Evolutionary conservation across 208 protist genomes (phyloP), one percentile per base, ranked within the genome.

Genomic region (Acanthamoeba triangularis): DNA sequence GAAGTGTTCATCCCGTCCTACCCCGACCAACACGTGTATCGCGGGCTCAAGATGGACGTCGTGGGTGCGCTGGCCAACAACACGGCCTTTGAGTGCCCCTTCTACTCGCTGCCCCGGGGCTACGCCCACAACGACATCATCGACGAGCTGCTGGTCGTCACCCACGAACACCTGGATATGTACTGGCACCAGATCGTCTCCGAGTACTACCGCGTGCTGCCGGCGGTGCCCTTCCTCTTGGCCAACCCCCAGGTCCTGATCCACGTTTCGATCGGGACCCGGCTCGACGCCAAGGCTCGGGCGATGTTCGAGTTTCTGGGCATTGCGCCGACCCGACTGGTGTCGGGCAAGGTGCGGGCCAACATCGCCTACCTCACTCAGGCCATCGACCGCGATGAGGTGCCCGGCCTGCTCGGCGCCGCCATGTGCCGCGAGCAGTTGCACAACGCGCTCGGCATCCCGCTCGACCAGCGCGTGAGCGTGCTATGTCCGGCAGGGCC

Each of bases 171-270:
- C 41, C 13, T 33, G 33, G 69, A 41, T n/a, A 80, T 80, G 69
- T 80, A 30, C 69, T 80, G 69, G 69, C 69, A 80, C 41, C 69
- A n/a, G 20, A 80, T 80, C 35, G 20, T 80, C 33, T 47, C 35
- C 41, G 69, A 80, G 41, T 14, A 16, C 69, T 80, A 16, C 18
- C 33, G 69, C 2, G 18, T 80, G 18, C 41, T 80, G 35, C 13
- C 6, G 18, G 18, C n/a, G 69, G 2, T 80, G 33, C 69, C 69
- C 69, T 80, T 47, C 28, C 69, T 80, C 35, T 16, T 16, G 41
- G 69, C 33, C 13, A 80, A 80, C 69, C 69, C 69, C 18, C 35
- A 80, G 14, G 20, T 80, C 33, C n/a, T 5, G 2, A n/a, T 80
- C 33, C 69, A 80, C 69, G 41, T 33, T 11, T 52, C 49, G 7